A percentile compares a stretch with the other conserved stretches of the same genome.
Evolutionary conservation across 1,284 basidiomycete genomes (phyloP).

Genomic region (Ganoderma sinense): DNA sequence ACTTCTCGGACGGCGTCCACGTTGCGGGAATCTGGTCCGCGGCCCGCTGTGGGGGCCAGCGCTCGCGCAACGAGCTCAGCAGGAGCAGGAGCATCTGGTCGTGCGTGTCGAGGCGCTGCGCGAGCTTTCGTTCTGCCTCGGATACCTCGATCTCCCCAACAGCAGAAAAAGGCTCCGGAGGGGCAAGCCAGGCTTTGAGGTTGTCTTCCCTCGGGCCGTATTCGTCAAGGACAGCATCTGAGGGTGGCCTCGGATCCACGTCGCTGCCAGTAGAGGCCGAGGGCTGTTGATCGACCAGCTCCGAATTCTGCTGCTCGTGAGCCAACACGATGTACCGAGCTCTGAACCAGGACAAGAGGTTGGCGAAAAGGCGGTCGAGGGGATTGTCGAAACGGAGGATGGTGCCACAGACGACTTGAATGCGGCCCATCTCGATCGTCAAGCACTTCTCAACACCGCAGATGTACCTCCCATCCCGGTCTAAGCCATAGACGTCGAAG

Average conservation of each 20-base stretch:
- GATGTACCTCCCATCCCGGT: neutral
- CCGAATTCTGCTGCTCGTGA: neutral
- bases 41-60: neutral
- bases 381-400: neutral
- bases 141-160: neutral
- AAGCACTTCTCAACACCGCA: neutral
- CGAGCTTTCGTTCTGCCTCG: neutral
- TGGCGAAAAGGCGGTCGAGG: neutral
- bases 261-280: no score
- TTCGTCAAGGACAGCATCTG: no score
- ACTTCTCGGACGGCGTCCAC: neutral
- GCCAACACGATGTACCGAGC: neutral
- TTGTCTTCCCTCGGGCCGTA: no score
- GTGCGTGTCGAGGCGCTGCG: neutral
- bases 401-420: neutral
- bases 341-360: conserved; percentile 2
- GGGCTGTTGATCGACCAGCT: no score
- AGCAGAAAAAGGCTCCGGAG: no score
- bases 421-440: neutral
- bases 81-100: neutral
- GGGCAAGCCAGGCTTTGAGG: no score
- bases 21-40: neutral
- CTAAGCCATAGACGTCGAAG: neutral
- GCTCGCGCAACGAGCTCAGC: no score
- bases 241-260: no score